Percentiles rank a stretch among this genome's conserved stretches.
Conservation (phyloP, 352 stramenopile species). For the Pythium sukuiense region DNA sequence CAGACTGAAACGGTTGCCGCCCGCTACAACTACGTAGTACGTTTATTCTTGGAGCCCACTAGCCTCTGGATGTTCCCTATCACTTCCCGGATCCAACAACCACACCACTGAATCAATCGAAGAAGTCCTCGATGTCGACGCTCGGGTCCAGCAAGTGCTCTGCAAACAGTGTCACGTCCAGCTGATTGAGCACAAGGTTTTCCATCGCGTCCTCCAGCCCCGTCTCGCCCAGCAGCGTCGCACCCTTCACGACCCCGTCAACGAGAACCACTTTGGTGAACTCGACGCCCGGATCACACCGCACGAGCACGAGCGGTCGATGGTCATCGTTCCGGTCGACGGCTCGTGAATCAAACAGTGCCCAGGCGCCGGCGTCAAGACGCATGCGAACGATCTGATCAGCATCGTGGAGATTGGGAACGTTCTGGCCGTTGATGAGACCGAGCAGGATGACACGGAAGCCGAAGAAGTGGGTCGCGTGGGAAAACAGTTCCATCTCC, state of each 20-base stretch:
- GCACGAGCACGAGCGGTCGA: conserved; percentile 32
- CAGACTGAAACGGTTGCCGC: neutral
- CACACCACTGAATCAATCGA: conserved; percentile 26
- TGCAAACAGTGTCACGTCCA: conserved; percentile 28
- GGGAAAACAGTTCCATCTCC: conserved; percentile 37
- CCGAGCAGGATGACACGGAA: conserved; percentile 34
- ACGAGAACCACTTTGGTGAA: conserved; percentile 44
- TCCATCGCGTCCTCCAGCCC: conserved; percentile 46
- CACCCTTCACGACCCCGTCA: conserved; percentile 28
- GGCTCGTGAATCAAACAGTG: neutral
- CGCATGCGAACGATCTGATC: conserved; percentile 8
- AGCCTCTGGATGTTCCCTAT: neutral
- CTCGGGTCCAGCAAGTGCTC: conserved; percentile 32
- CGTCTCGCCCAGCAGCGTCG: conserved; percentile 42
- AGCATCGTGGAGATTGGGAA: conserved; percentile 6
- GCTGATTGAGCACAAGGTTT: conserved; percentile 42
- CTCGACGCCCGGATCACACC: conserved; percentile 30
- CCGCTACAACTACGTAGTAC: neutral
- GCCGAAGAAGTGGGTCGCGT: conserved; percentile 41
- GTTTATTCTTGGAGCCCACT: neutral
- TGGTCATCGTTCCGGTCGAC: neutral
- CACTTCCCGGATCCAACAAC: too few species aligned
- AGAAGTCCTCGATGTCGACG: conserved; percentile 44
- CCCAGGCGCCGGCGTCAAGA: neutral
- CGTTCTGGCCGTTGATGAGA: conserved; percentile 36